phyloP scores from a whole-genome alignment of 495 filamentous ascomycete genomes.

The Talaromyces wortmannii region DNA sequence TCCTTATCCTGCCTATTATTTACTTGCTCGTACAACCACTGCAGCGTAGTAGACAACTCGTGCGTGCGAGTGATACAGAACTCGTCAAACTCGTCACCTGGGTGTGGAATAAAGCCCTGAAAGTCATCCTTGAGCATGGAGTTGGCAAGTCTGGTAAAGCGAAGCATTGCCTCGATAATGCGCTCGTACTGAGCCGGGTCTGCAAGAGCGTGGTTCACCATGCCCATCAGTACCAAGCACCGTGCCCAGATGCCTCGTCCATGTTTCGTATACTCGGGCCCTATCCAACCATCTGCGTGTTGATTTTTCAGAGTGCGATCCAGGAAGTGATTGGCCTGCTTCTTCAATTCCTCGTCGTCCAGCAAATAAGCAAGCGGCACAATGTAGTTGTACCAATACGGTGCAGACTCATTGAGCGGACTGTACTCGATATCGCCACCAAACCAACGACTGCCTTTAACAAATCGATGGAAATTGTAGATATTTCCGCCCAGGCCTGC shows the following conservation, averaged over 20 bases:
- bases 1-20: slow-evolving; percentile 2
- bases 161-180: slow-evolving; percentile 25
- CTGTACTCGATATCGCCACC: slow-evolving; percentile 53
- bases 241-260: slow-evolving; percentile 50
- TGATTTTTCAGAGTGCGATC: slow-evolving; percentile 46
- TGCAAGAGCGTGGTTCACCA: slow-evolving; percentile 37
- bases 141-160: slow-evolving; percentile 25
- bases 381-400: slow-evolving; percentile 62
- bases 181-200: slow-evolving; percentile 15
- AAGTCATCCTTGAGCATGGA: slow-evolving; percentile 45
- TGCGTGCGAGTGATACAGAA: slow-evolving; percentile 4
- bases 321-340: slow-evolving; percentile 40
- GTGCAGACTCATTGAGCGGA: slow-evolving; percentile 48
- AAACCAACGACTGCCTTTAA: slow-evolving; percentile 48
- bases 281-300: slow-evolving; percentile 54
- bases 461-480: slow-evolving; percentile 52
- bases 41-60: slow-evolving; percentile 3
- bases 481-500: slow-evolving; percentile 54
- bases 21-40: slow-evolving; percentile 6
- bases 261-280: slow-evolving; percentile 39
- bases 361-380: slow-evolving; percentile 56
- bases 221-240: slow-evolving; percentile 43
- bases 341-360: slow-evolving; percentile 45
- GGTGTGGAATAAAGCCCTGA: slow-evolving; percentile 37
- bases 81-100: slow-evolving; percentile 20